Conservation (phyloP, 768 basidiomycete species). For the Suillus americanus region DNA sequence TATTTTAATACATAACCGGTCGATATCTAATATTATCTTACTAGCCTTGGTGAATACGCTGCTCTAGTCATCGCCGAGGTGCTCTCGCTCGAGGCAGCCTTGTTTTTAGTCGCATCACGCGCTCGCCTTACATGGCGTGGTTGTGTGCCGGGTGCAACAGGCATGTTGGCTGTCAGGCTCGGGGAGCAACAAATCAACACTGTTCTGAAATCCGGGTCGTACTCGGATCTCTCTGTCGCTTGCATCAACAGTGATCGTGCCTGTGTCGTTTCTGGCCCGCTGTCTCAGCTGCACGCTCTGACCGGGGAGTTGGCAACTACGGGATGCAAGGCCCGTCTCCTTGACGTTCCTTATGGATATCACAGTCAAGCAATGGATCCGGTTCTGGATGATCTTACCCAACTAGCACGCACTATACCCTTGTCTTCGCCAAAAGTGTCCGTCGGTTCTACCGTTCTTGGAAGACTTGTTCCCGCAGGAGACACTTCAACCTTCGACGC, state of each 20-base stretch:
- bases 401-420: slow-evolving; percentile 35
- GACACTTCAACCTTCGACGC: slow-evolving; percentile 46
- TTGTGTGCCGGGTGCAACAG: slow-evolving; percentile 45
- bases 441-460: slow-evolving; percentile 61
- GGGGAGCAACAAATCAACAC: slow-evolving; percentile 32
- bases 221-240: slow-evolving; percentile 45
- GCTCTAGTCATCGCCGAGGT: slow-evolving; percentile 66
- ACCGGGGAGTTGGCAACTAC: slow-evolving; percentile 40
- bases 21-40: slow-evolving; percentile 1
- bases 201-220: slow-evolving; percentile 32
- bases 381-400: slow-evolving; percentile 47
- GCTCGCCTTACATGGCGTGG: slow-evolving; percentile 54
- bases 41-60: slow-evolving; percentile 74
- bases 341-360: slow-evolving; percentile 61
- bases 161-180: slow-evolving; percentile 62
- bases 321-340: slow-evolving; percentile 39
- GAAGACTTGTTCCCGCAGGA: slow-evolving; percentile 51
- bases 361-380: slow-evolving; percentile 68
- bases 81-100: slow-evolving; percentile 53
- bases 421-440: slow-evolving; percentile 53
- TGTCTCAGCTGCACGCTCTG: slow-evolving; percentile 42
- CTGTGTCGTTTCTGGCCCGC: slow-evolving; percentile 59
- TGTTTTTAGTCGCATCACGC: slow-evolving; percentile 56
- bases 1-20: background rate
- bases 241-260: slow-evolving; percentile 63